These are phyloP conservation scores for Talaromyces albobiverticillius DNA, from an alignment of 2,329 filamentous ascomycete species.

Conservation along the genomic window DNA sequence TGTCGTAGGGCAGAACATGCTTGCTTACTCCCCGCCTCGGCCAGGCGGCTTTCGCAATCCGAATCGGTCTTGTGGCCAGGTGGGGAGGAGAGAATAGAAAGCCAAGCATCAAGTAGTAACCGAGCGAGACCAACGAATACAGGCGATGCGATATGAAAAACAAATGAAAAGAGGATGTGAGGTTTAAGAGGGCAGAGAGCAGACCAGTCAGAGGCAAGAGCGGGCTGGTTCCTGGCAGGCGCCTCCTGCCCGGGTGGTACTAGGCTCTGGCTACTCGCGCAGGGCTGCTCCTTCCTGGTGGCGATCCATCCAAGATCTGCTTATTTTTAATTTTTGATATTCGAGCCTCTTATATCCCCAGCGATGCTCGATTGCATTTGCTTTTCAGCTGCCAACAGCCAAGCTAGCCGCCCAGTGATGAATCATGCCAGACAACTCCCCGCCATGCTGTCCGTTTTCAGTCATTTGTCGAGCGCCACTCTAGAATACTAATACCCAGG, in stretches of 20 bases:
- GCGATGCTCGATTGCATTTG: neutral
- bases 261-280: too few relatives aligned
- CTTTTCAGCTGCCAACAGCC: slow-evolving; percentile 13
- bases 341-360: too few relatives aligned
- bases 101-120: too few relatives aligned
- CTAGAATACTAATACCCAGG: neutral
- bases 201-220: slow-evolving; percentile 5
- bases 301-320: slow-evolving; percentile 8
- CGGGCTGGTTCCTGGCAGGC: slow-evolving; percentile 10
- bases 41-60: too few relatives aligned
- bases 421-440: neutral
- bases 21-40: too few relatives aligned
- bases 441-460: slow-evolving; percentile 5
- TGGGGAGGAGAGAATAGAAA: too few relatives aligned
- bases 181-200: neutral
- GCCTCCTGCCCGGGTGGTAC: neutral
- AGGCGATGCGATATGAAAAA: too few relatives aligned
- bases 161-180: neutral
- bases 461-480: slow-evolving; percentile 9
- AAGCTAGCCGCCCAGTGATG: too few relatives aligned
- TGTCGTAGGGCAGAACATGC: too few relatives aligned
- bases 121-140: too few relatives aligned
- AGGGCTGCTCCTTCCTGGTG: slow-evolving; percentile 6
- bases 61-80: too few relatives aligned
- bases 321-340: too few relatives aligned